Percentiles rank a stretch among this genome's conserved stretches.
Conservation (phyloP, 1,139 yeast genomes). For the Insectozyma bohioensis region DNA sequence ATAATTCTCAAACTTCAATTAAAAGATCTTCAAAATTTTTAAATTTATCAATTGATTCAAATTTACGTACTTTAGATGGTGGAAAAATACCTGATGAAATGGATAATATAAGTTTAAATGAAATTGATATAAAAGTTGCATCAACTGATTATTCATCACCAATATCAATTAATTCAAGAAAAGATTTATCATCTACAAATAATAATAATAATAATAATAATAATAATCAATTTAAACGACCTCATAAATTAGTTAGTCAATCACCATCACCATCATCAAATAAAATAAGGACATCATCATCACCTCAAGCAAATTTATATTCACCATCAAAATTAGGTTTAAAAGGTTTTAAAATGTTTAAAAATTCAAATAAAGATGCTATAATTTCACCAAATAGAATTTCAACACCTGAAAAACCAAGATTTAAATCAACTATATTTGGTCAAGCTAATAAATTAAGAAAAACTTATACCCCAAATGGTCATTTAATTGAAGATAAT, state of each 20-base stretch:
- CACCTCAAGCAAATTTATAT: constrained; percentile 18
- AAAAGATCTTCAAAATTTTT: constrained; percentile 48
- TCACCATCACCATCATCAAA: constrained; percentile 44
- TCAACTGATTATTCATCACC: constrained; percentile 18
- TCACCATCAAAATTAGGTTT: constrained; percentile 34
- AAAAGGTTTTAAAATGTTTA: constrained; percentile 36
- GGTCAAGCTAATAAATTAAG: constrained; percentile 16
- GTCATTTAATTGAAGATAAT: constrained; percentile 13
- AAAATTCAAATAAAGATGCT: constrained; percentile 33
- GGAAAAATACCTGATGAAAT: constrained; percentile 15
- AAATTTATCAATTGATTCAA: constrained; percentile 44
- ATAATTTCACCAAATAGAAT: constrained; percentile 31
- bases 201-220: constrained; percentile 1
- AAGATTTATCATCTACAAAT: constrained; percentile 4
- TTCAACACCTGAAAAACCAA: constrained; percentile 19
- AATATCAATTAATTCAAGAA: constrained; percentile 4
- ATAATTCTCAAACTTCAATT: constrained; percentile 26
- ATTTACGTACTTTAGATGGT: constrained; percentile 11
- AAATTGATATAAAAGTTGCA: constrained; percentile 22
- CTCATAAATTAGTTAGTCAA: constrained; percentile 47
- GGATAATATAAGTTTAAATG: constrained; percentile 30
- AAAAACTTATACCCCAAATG: constrained; percentile 13
- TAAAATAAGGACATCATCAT: constrained; percentile 11
- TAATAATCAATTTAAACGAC: constrained; percentile 44
- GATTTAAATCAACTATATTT: constrained; percentile 18